Evolutionary conservation across 129 eudicot species (phyloP), one percentile per base, ranked within the genome.

Genomic region (Logfia minima): DNA sequence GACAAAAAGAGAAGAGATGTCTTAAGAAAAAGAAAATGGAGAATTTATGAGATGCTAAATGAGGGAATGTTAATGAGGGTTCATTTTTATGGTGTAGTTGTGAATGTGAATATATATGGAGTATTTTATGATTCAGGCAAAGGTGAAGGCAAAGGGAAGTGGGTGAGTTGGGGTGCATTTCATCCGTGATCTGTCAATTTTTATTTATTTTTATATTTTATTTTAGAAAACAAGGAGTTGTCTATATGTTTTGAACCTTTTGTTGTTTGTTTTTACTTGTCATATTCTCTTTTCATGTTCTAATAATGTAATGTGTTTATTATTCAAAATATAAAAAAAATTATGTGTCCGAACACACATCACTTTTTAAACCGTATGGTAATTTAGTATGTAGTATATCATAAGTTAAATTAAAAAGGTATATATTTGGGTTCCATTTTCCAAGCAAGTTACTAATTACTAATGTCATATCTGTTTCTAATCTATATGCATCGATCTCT

Each of bases 131-230:
- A 79, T 29, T 55, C 59, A 72, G 76, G 65, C 63, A 63, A 71
- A 72, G 66, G 77, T n/a, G 82, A 72, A 32, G 73, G 83, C 66
- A 79, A 66, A 71, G 83, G 73, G 58, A 51, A 79, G 83, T 79
- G 83, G 83, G 83, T 79, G 78, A 26, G 81, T 58, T 41, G 28
- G 61, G 66, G 22, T 69, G 63, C 23, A 78, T 78, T 11, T 59
- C n/a, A 71, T 70, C 84, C 80, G 80, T 75, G 84, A 81, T 67
- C 76, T 68, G 58, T 21, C 43, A 45, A 65, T 22, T 68, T 16
- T 10, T 22, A 48, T 59, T 9, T 37, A 17, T 43, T n/a, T 48
- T n/a, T 43, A 8, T 19, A 51, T 31, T 28, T 11, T 19, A 39
- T 4, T 65, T 76, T 29, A 24, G 55, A 59, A n/a, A 5, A 29